phyloP scores from a whole-genome alignment of 1,284 basidiomycete species.

The Heterobasidion irregulare region DNA sequence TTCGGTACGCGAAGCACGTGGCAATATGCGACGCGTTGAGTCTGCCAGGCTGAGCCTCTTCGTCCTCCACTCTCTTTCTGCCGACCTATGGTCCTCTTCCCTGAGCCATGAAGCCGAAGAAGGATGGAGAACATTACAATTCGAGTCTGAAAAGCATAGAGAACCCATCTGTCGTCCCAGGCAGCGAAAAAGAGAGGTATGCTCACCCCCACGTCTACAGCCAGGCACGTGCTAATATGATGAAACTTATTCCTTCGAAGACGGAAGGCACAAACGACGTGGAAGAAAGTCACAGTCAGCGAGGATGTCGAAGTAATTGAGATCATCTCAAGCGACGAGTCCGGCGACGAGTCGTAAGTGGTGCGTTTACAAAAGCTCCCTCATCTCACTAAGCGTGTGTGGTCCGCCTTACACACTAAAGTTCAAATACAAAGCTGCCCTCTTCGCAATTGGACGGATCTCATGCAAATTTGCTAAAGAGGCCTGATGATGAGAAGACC shows the following conservation, averaged over 20 bases:
- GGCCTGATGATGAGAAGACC: too few species aligned
- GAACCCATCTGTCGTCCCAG: background rate
- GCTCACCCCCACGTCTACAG: too few species aligned
- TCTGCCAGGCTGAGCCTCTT: background rate
- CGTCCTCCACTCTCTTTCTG: background rate
- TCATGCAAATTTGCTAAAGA: too few species aligned
- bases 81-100: too few species aligned
- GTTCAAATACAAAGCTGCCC: background rate
- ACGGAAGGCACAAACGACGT: background rate
- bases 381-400: too few species aligned
- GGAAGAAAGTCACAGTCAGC: background rate
- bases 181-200: background rate
- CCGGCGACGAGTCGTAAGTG: background rate
- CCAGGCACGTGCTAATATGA: too few species aligned
- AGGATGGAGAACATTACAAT: background rate
- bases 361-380: too few species aligned
- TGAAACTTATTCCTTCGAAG: background rate
- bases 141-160: background rate
- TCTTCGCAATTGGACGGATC: too few species aligned
- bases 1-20: too few species aligned
- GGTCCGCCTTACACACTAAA: background rate
- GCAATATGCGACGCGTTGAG: background rate
- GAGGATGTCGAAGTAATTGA: background rate
- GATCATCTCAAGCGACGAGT: background rate
- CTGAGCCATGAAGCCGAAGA: too few species aligned